A percentile compares a stretch with the other conserved stretches of the same genome.
Conservation (phyloP, 2,329 filamentous ascomycete genomes). For the Onygenales sp. region DNA sequence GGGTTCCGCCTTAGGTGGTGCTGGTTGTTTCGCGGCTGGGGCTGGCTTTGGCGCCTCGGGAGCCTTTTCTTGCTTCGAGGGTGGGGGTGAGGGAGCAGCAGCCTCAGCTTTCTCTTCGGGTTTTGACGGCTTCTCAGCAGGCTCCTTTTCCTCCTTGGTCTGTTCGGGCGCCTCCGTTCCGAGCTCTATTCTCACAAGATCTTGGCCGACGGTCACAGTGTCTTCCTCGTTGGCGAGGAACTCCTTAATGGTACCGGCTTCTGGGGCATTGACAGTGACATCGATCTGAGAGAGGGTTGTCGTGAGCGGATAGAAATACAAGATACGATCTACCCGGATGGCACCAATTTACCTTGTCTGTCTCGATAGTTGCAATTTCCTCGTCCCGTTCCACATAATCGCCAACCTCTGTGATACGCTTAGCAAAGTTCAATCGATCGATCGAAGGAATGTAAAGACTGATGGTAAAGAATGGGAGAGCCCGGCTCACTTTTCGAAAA, state of each 20-base stretch:
- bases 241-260: slow-evolving; percentile 84
- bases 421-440: background rate
- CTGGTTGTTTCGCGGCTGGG: slow-evolving; percentile 11
- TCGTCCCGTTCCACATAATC: slow-evolving; percentile 93
- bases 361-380: slow-evolving; percentile 97
- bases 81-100: slow-evolving; percentile 13
- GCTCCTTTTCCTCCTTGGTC: slow-evolving; percentile 45
- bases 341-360: slow-evolving; percentile 66
- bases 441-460: slow-evolving; percentile 4
- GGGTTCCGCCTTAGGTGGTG: slow-evolving; percentile 7
- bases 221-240: slow-evolving; percentile 88
- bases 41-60: slow-evolving; percentile 25
- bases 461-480: background rate
- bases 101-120: slow-evolving; percentile 11
- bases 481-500: slow-evolving; percentile 63
- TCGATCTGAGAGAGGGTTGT: slow-evolving; percentile 58
- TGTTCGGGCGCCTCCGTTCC: slow-evolving; percentile 43
- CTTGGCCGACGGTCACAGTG: slow-evolving; percentile 88
- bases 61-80: slow-evolving; percentile 25
- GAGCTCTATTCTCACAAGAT: slow-evolving; percentile 76
- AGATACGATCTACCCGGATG: background rate
- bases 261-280: slow-evolving; percentile 88
- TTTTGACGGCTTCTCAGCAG: slow-evolving; percentile 47
- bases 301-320: background rate
- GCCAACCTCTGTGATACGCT: slow-evolving; percentile 54